Evolutionary conservation across 176 grass and related monocot genomes (phyloP), one percentile per base, ranked within the genome.

Genomic region (Luzula sylvatica): DNA sequence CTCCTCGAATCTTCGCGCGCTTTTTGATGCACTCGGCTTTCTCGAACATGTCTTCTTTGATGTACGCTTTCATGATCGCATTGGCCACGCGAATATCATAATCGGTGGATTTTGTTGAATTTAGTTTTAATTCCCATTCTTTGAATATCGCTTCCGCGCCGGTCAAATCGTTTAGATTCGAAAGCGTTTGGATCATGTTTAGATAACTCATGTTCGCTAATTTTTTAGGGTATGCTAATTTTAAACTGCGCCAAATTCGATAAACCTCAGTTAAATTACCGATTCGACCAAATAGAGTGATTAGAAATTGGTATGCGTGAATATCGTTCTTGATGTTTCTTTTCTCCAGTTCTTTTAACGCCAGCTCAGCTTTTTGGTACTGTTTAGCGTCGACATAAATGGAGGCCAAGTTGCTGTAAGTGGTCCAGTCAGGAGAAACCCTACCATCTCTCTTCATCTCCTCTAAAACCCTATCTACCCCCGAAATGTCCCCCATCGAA

Each of bases 401-500:
- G 24, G 92, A 96, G 59, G 92, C 84, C 22, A 96, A 60, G 46
- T 96, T 96, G 70, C 92, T 89, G 39, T 89, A 96, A 23, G 92
- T 96, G 29, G 92, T 96, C 92, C 92, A 96, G 52, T 96, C 92
- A 71, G 92, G 82, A 57, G 63, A 15, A 69, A 96, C 74, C 56
- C 92, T 81, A 4, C 85, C 92, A 74, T 89, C 85, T 52, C 84
- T 67, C 65, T 77, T 85, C 92, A 96, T 96, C 60, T 96, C 92
- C 78, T 96, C 78, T 42, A 96, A 71, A 42, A 89, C 73, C 52
- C 85, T 86, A 63, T 96, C 92, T 3, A 96, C 92, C 24, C 85
- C 78, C 55, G 60, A 40, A 53, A 96, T 81, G 57, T 96, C 78
- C 15, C 73, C 38, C 46, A 71, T 50, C 43, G 67, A 72, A 50